Conservation (phyloP, 768 basidiomycete genomes). For the Podaxis sp. region DNA sequence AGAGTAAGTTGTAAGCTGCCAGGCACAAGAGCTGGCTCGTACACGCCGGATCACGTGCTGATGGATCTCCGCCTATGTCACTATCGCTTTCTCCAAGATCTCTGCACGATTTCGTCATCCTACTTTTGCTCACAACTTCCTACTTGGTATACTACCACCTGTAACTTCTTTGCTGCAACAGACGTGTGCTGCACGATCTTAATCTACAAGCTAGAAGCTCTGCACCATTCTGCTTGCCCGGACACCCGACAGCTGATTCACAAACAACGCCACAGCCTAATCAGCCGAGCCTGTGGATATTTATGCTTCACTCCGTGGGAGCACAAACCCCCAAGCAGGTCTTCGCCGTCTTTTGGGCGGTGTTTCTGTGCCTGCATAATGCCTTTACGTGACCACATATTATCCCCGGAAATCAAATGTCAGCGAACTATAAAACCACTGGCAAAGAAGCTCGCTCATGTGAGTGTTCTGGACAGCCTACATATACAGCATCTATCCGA, state of each 20-base stretch:
- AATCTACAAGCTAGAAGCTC: not conserved
- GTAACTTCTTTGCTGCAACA: not conserved
- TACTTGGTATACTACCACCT: not conserved
- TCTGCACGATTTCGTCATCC: not conserved
- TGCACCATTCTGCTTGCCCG: not conserved
- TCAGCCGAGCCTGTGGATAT: conserved; percentile 1
- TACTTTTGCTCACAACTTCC: not conserved
- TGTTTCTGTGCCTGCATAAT: conserved; percentile 10
- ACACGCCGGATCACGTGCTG: conserved; percentile 14
- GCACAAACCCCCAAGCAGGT: not conserved
- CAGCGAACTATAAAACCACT: not conserved
- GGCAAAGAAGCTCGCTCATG: not conserved
- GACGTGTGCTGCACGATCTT: not conserved
- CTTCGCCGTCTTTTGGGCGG: conserved; percentile 4
- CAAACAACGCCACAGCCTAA: conserved; percentile 2
- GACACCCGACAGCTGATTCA: not conserved
- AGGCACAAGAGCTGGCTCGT: conserved; percentile 10
- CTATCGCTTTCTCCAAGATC: not conserved
- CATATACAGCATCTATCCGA: not conserved
- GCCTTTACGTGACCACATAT: not conserved
- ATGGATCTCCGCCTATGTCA: not conserved
- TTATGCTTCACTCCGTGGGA: conserved; percentile 8
- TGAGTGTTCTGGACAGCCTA: not conserved
- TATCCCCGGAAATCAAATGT: conserved; percentile 10
- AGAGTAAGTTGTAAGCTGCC: conserved; percentile 13